Percentiles rank a stretch among this genome's conserved stretches.
These are phyloP conservation scores for Hamigera avellanea DNA, from an alignment of 495 filamentous ascomycete genomes.

Conservation along the genomic window DNA sequence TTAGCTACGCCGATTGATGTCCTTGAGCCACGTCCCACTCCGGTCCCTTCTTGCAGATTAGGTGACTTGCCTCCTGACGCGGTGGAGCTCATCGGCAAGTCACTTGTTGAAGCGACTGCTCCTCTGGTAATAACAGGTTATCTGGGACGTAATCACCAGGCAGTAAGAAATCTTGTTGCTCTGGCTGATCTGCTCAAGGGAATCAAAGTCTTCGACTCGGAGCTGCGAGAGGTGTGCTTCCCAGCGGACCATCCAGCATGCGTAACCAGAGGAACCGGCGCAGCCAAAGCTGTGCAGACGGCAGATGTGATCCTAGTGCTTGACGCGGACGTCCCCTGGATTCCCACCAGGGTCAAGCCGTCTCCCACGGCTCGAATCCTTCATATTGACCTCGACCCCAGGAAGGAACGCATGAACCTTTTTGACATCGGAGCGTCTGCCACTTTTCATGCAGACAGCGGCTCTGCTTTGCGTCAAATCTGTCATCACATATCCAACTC, in stretches of 20 bases:
- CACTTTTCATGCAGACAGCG: conserved; percentile 11
- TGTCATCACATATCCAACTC: conserved; percentile 5
- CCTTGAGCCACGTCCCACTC: conserved; percentile 3
- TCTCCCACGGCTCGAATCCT: conserved; percentile 9
- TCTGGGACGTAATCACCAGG: conserved; percentile 12
- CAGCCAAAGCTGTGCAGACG: conserved; percentile 7
- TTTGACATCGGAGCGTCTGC: conserved; percentile 9
- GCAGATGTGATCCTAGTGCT: conserved; percentile 15
- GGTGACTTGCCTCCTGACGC: conserved; percentile 8
- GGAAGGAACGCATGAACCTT: conserved; percentile 15
- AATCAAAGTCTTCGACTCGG: conserved; percentile 12
- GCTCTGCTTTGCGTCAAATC: conserved; percentile 7
- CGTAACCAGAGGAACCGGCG: conserved; percentile 9
- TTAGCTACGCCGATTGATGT: conserved; percentile 10
- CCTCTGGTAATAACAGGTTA: conserved; percentile 17
- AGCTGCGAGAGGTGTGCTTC: conserved; percentile 12
- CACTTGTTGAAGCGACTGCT: conserved; percentile 9
- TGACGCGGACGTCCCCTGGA: conserved; percentile 22
- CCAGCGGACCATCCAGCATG: conserved; percentile 13
- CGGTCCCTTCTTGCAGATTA: conserved; percentile 6
- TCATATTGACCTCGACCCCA: conserved; percentile 19
- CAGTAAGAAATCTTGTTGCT: conserved; percentile 10
- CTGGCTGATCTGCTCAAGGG: conserved; percentile 12
- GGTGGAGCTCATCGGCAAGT: conserved; percentile 7
- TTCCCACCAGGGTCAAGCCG: conserved; percentile 11